Evolutionary conservation across 768 basidiomycete genomes (phyloP).

Genomic region (Suillus clintonianus): DNA sequence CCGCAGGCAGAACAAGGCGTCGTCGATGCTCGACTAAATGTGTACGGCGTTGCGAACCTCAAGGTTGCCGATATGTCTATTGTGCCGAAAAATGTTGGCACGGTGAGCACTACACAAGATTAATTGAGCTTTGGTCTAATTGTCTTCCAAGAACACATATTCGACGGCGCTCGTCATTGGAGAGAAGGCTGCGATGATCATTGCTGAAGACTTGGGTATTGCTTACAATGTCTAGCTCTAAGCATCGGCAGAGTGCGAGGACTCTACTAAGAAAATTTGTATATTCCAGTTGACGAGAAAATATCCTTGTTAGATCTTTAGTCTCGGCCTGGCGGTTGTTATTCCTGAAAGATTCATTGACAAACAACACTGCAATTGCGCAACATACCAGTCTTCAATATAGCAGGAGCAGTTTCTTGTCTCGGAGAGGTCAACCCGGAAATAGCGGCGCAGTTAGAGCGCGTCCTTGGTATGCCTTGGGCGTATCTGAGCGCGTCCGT

Average conservation of each 20-base stretch:
- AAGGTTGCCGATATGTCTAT: constrained; percentile 33
- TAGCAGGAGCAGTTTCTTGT: constrained; percentile 80
- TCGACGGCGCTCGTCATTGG: constrained; percentile 45
- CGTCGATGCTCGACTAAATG: constrained; percentile 58
- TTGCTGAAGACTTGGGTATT: constrained; percentile 50
- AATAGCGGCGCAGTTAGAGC: constrained; percentile 49
- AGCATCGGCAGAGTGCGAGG: background rate
- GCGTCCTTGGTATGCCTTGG: constrained; percentile 77
- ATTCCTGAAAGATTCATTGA: constrained; percentile 49
- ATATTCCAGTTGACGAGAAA: constrained; percentile 67
- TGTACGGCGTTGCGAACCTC: constrained; percentile 50
- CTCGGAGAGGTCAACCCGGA: constrained; percentile 87
- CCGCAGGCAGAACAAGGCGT: constrained; percentile 56
- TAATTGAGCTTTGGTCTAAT: background rate
- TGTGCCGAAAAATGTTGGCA: constrained; percentile 34
- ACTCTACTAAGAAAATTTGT: background rate
- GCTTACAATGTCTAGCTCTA: background rate
- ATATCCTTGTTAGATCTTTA: constrained; percentile 82
- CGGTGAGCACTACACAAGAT: constrained; percentile 18
- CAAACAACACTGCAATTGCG: background rate
- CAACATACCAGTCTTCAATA: constrained; percentile 72
- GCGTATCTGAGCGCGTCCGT: constrained; percentile 51
- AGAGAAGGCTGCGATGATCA: constrained; percentile 58
- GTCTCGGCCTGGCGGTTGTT: constrained; percentile 78
- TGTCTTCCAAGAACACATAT: constrained; percentile 35